A percentile compares a stretch with the other conserved stretches of the same genome.
Conservation (phyloP, 345 rosid species). For the Mercurialis annua region DNA sequence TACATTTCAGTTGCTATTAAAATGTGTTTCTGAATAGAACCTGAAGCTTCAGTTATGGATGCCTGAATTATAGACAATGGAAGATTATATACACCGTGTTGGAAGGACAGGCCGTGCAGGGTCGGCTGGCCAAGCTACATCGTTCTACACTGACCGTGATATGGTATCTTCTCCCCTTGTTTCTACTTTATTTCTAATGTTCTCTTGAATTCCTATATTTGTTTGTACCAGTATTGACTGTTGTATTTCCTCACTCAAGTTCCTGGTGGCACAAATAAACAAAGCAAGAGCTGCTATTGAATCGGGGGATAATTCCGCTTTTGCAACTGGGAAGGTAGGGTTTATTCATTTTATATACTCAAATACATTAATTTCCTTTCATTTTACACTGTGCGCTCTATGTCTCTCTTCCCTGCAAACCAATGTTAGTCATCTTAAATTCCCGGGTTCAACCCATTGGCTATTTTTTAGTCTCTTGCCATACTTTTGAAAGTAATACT, state of each 20-base stretch:
- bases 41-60: constrained; percentile 36
- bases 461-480: background rate
- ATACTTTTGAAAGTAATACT: background rate
- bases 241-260: constrained; percentile 16
- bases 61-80: constrained; percentile 36
- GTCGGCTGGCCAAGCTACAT: constrained; percentile 39
- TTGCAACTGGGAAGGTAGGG: constrained; percentile 42
- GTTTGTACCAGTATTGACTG: background rate
- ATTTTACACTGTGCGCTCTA: background rate
- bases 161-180: constrained; percentile 23
- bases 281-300: constrained; percentile 35
- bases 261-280: constrained; percentile 35
- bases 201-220: background rate
- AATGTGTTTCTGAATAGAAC: constrained; percentile 27
- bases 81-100: constrained; percentile 41
- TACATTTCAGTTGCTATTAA: constrained; percentile 17
- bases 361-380: background rate
- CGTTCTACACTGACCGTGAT: constrained; percentile 39
- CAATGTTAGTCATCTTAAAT: background rate
- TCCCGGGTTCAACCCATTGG: background rate
- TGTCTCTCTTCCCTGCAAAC: background rate
- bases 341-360: background rate
- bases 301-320: constrained; percentile 32
- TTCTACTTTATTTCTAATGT: constrained; percentile 1
- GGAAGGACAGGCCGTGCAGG: constrained; percentile 50